phyloP scores from a whole-genome alignment of 768 basidiomycete genomes.

The Rhodosporidiobolus odoratus region DNA sequence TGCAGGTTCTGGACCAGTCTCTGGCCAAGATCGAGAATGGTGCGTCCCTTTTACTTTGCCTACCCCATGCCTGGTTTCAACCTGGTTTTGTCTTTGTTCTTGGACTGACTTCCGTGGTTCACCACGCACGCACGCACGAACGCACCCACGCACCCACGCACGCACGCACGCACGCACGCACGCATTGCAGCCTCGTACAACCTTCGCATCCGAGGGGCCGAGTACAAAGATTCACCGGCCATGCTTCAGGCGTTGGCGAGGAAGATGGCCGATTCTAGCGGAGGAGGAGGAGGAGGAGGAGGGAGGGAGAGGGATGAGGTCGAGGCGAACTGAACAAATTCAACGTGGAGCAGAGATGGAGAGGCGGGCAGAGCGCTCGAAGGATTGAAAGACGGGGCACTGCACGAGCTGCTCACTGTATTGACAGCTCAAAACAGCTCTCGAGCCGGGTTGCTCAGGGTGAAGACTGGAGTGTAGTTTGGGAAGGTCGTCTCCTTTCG shows the following conservation, averaged over 20 bases:
- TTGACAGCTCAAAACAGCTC: too few relatives aligned
- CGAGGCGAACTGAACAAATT: background rate
- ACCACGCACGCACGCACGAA: too few relatives aligned
- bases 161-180: too few relatives aligned
- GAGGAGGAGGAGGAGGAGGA: background rate
- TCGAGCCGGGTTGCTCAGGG: too few relatives aligned
- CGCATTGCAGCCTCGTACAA: slow-evolving; percentile 30
- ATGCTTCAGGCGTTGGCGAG: slow-evolving; percentile 24
- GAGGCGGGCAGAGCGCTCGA: background rate
- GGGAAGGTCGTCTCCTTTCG: background rate
- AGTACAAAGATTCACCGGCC: slow-evolving; percentile 27
- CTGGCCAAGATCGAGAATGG: slow-evolving; percentile 92
- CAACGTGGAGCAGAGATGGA: background rate
- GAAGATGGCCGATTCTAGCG: slow-evolving; percentile 1
- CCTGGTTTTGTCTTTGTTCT: background rate
- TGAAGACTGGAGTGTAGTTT: too few relatives aligned
- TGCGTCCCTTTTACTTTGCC: slow-evolving; percentile 46
- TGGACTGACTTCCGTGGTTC: too few relatives aligned
- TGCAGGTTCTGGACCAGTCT: slow-evolving; percentile 75
- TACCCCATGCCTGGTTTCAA: background rate
- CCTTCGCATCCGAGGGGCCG: slow-evolving; percentile 32
- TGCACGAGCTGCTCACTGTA: too few relatives aligned
- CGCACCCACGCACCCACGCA: too few relatives aligned
- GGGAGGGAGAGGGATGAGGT: background rate
- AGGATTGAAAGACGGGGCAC: background rate